Conservation (phyloP, 169 alveolate species). For the Miamiensis avidus region DNA sequence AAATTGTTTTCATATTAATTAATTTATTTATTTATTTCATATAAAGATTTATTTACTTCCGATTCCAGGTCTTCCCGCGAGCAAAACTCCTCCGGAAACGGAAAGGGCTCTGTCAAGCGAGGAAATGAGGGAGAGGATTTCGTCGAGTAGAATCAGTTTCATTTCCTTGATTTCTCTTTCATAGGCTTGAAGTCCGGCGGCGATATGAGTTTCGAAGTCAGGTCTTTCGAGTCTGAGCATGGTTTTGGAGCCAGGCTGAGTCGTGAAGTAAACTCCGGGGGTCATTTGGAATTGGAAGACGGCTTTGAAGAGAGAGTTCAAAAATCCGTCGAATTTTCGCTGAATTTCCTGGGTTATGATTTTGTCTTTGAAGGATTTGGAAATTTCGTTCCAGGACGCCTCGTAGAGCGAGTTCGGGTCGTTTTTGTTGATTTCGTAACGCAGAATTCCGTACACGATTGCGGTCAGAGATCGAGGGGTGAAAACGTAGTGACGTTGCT, state of each 20-base stretch:
- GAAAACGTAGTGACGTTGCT: conserved; percentile 89
- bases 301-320: conserved; percentile 56
- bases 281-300: conserved; percentile 53
- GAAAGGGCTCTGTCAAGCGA: conserved; percentile 83
- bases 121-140: conserved; percentile 75
- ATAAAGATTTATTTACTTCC: too few relatives aligned
- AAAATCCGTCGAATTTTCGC: conserved; percentile 73
- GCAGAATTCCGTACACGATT: conserved; percentile 80
- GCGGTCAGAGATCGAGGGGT: conserved; percentile 90
- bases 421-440: conserved; percentile 73
- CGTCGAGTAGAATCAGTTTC: conserved; percentile 82
- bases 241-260: conserved; percentile 12
- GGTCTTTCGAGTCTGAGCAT: conserved; percentile 53
- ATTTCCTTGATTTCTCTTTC: conserved; percentile 90
- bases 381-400: conserved; percentile 71
- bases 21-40: too few relatives aligned
- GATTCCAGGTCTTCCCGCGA: conserved; percentile 90
- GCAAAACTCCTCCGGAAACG: conserved; percentile 75
- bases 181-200: conserved; percentile 75
- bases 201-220: conserved; percentile 70
- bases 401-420: conserved; percentile 12
- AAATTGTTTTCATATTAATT: background rate
- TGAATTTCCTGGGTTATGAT: conserved; percentile 78
- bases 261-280: conserved; percentile 56
- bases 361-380: conserved; percentile 88